A percentile compares a stretch with the other conserved stretches of the same genome.
phyloP scores from a whole-genome alignment of 1,284 basidiomycete species.

The Ustilago shanxiensis region DNA sequence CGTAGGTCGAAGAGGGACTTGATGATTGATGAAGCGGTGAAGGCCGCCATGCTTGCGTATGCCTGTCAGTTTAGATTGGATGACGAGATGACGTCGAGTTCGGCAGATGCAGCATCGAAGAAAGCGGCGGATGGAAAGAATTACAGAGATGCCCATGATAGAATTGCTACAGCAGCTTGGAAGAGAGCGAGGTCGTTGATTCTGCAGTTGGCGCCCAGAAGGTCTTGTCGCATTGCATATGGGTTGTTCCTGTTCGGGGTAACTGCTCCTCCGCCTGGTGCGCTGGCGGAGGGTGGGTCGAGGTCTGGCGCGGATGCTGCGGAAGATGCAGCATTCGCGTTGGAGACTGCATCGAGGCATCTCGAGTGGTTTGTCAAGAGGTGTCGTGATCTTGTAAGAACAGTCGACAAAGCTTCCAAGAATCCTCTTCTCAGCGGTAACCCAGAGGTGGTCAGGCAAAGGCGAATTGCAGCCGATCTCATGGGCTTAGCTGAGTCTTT shows the following conservation, averaged over 20 bases:
- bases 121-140: conserved; percentile 38
- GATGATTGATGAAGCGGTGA: conserved; percentile 55
- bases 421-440: conserved; percentile 36
- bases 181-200: conserved; percentile 47
- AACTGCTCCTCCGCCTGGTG: conserved; percentile 48
- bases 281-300: conserved; percentile 41
- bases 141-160: conserved; percentile 50
- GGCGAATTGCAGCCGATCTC: conserved; percentile 37
- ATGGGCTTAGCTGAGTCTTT: conserved; percentile 51
- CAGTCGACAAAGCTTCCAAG: conserved; percentile 40
- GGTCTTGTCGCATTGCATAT: conserved; percentile 46
- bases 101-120: conserved; percentile 31
- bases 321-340: conserved; percentile 51
- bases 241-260: conserved; percentile 51
- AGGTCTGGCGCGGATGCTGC: conserved; percentile 43
- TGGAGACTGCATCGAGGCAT: conserved; percentile 49
- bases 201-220: conserved; percentile 45
- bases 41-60: conserved; percentile 55
- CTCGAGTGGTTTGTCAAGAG: conserved; percentile 51
- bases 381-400: conserved; percentile 35
- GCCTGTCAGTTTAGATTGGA: conserved; percentile 53
- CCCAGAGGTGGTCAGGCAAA: conserved; percentile 34
- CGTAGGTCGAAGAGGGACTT: conserved; percentile 42
- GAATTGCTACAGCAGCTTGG: conserved; percentile 53
- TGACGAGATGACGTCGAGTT: conserved; percentile 39